Conservation (phyloP, 2,329 filamentous ascomycete genomes). For the Fusarium napiforme region DNA sequence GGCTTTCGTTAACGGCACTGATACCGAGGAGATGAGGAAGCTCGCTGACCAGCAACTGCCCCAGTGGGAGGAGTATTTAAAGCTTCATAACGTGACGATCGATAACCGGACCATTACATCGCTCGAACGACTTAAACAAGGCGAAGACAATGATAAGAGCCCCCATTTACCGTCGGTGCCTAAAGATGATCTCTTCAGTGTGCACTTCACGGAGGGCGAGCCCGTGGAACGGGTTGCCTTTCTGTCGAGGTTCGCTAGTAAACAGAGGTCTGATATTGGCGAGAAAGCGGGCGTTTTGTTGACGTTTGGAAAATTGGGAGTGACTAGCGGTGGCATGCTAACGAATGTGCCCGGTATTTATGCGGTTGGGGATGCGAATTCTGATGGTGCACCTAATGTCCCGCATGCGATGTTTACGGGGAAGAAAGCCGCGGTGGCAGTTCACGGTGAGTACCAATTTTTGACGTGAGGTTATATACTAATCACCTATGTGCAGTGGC, state of each 20-base stretch:
- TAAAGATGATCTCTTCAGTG: constrained; percentile 65
- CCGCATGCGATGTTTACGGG: constrained; percentile 70
- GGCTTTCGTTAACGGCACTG: constrained; percentile 69
- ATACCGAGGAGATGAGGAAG: constrained; percentile 57
- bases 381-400: constrained; percentile 69
- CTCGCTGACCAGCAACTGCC: constrained; percentile 54
- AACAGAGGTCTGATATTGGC: constrained; percentile 61
- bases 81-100: constrained; percentile 61
- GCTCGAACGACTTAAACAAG: constrained; percentile 59
- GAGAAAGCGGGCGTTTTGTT: constrained; percentile 59
- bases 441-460: constrained; percentile 66
- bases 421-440: constrained; percentile 66
- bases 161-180: constrained; percentile 56
- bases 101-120: constrained; percentile 65
- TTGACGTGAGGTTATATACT: too few relatives aligned
- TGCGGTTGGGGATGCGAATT: constrained; percentile 69
- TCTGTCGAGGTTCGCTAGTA: constrained; percentile 59
- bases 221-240: constrained; percentile 62
- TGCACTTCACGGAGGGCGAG: constrained; percentile 61
- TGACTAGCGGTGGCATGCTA: constrained; percentile 55
- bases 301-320: constrained; percentile 56
- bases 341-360: constrained; percentile 67
- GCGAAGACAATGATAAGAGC: constrained; percentile 49
- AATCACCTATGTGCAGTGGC: constrained; percentile 45
- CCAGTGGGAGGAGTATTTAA: constrained; percentile 61